These are phyloP conservation scores for Adansonia digitata DNA, from an alignment of 345 rosid genomes.

Conservation along the genomic window DNA sequence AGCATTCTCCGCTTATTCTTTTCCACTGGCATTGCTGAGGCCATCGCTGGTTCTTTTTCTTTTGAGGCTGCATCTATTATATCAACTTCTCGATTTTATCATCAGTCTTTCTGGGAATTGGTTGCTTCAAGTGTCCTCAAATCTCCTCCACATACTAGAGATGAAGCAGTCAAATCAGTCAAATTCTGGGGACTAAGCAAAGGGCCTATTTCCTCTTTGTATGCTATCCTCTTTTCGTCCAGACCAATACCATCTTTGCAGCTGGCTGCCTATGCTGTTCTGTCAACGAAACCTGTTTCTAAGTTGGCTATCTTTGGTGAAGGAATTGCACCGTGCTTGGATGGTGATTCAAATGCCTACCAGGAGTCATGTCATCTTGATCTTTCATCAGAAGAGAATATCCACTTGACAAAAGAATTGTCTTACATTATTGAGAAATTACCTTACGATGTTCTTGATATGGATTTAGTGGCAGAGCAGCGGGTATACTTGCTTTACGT, in stretches of 20 bases:
- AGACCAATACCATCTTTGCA: conserved; percentile 60
- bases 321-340: conserved; percentile 28
- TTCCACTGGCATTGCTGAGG: conserved; percentile 84
- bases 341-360: conserved; percentile 32
- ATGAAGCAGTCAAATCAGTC: conserved; percentile 77
- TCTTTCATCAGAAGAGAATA: conserved; percentile 48
- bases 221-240: conserved; percentile 73
- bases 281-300: conserved; percentile 78
- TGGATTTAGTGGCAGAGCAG: conserved; percentile 57
- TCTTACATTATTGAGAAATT: conserved; percentile 60
- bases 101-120: conserved; percentile 68
- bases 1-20: conserved; percentile 84
- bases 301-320: conserved; percentile 56
- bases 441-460: conserved; percentile 61
- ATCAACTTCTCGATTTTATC: conserved; percentile 52
- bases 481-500: conserved; percentile 49
- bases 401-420: conserved; percentile 63
- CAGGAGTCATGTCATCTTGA: conserved; percentile 35
- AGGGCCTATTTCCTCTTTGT: conserved; percentile 76
- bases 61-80: conserved; percentile 61
- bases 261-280: conserved; percentile 74
- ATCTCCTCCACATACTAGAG: conserved; percentile 61
- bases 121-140: conserved; percentile 60
- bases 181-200: conserved; percentile 87
- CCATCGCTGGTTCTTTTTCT: conserved; percentile 58